Evolutionary conservation across 192 early-diverging fungal genomes (phyloP), one percentile per base, ranked within the genome.

Genomic region (Podila epicladia): DNA sequence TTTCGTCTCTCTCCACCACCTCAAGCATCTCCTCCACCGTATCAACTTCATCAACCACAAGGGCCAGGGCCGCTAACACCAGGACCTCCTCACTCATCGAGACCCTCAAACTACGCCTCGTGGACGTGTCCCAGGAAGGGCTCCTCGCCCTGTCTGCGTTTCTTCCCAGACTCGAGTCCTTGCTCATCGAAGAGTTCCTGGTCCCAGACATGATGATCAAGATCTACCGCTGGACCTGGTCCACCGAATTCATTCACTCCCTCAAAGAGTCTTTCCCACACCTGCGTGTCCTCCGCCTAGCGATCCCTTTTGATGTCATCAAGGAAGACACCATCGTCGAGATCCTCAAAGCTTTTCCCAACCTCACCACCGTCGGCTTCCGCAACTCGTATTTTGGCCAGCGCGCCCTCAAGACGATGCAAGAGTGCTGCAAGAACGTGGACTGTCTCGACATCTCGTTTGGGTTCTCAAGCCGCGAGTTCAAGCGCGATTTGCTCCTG

Each of bases 161-260:
- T 19, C 20, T 80, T 26, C 77, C 70, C 4, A 22, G 60, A 2
- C 77, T 80, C 7, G 38, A 49, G 13, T 53, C 22, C 28, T 61
- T 80, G 1, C 49, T 72, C 20, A 73, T 80, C 48, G 77, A 80
- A 64, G 77, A 80, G 32, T 80, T 80, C 49, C 61, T 79, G 0
- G 61, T 72, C 11, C 75, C 75, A 6, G 70, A 79, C 51, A 79
- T 79, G 75, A 79, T 79, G 75, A 72, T 79, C 49, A 79, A 72
- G 45, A 79, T 72, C 28, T 79, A 79, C 19, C 77, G 77, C 9
- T 80, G 77, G 77, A 65, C 57, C 0, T 80, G 77, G 77, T 60
- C 77, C 11, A 19, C 35, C 7, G n/a, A 51, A 5, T 80, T 80
- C 41, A 69, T 80, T 9, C 70, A 60, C 22, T 69, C 65, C 19